These are phyloP conservation scores for Bruguiera hainesii DNA, from an alignment of 441 rosid species.

Conservation along the genomic window DNA sequence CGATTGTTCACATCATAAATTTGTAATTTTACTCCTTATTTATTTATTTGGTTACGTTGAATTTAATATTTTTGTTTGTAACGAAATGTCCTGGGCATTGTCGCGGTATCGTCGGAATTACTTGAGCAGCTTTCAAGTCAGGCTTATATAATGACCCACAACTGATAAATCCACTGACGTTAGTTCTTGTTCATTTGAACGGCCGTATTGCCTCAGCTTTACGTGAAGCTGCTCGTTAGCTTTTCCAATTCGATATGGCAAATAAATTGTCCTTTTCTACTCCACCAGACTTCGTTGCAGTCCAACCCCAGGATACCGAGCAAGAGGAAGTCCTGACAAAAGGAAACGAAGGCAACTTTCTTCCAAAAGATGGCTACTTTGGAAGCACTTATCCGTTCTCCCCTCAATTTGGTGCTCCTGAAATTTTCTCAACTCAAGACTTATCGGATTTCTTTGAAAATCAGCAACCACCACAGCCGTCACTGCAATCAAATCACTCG, in stretches of 20 bases:
- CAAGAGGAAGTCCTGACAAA: slow-evolving; percentile 11
- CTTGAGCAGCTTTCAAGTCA: too few relatives aligned
- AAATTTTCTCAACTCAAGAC: slow-evolving; percentile 7
- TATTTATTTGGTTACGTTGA: too few relatives aligned
- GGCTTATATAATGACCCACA: too few relatives aligned
- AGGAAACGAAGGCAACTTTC: slow-evolving; percentile 10
- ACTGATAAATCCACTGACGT: too few relatives aligned
- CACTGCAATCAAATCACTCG: slow-evolving; percentile 15
- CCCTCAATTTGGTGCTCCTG: slow-evolving; percentile 11
- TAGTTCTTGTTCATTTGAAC: not conserved
- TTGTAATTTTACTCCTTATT: not conserved
- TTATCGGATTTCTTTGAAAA: slow-evolving; percentile 4
- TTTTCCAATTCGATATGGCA: slow-evolving; percentile 22
- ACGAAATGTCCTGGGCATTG: too few relatives aligned
- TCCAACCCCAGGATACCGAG: slow-evolving; percentile 21
- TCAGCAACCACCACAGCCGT: slow-evolving; percentile 5
- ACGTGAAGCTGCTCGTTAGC: slow-evolving; percentile 12
- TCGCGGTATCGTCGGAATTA: too few relatives aligned
- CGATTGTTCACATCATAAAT: too few relatives aligned
- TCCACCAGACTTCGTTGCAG: slow-evolving; percentile 28
- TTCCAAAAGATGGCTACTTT: slow-evolving; percentile 16
- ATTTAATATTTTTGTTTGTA: too few relatives aligned
- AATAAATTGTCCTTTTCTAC: slow-evolving; percentile 22
- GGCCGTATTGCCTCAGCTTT: slow-evolving; percentile 2
- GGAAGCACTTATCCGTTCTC: slow-evolving; percentile 12